Conservation (phyloP, 2,329 filamentous ascomycete species). For the Trichoderma sp. region DNA sequence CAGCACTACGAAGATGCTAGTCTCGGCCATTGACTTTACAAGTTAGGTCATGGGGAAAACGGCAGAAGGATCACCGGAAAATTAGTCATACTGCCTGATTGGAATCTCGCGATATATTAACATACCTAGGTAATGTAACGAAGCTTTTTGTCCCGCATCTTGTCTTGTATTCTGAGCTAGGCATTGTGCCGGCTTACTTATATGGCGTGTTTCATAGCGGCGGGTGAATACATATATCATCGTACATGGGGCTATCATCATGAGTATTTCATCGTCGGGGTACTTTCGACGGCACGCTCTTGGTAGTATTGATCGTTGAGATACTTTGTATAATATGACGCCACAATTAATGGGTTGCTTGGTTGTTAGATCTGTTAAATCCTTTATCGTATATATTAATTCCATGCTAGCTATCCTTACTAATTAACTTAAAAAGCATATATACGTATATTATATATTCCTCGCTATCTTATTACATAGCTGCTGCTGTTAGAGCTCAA, state of each 20-base stretch:
- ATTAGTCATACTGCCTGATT: background rate
- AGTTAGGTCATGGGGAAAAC: background rate
- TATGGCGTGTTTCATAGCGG: no score
- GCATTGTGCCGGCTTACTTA: no score
- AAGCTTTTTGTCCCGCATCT: no score
- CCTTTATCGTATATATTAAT: background rate
- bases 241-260: background rate
- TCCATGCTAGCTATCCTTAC: background rate
- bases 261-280: background rate
- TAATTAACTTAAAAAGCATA: background rate
- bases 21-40: slow-evolving; percentile 5
- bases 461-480: background rate
- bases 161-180: background rate
- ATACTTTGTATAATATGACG: no score
- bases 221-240: no score
- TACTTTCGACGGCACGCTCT: no score
- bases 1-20: background rate
- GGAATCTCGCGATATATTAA: background rate
- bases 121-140: background rate
- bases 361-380: background rate
- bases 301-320: no score
- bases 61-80: background rate
- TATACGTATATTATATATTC: background rate
- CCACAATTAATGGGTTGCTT: background rate
- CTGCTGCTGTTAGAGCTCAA: background rate